Evolutionary conservation across 1,284 basidiomycete genomes (phyloP).

Genomic region (Coniferiporia sulphurascens): DNA sequence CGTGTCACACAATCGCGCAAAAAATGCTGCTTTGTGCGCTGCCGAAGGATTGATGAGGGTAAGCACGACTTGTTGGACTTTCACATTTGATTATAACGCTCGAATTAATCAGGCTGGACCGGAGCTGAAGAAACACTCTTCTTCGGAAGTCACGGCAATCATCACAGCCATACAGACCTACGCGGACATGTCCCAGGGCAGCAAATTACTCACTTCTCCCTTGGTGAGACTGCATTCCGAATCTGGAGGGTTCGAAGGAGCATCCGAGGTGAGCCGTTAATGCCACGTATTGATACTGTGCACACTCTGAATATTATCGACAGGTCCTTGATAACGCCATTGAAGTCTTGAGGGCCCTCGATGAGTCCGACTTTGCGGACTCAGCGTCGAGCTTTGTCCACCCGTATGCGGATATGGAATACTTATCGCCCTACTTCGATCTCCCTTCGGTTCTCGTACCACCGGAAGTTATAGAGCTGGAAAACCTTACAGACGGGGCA

Average conservation of each 20-base stretch:
- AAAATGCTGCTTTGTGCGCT: constrained; percentile 81
- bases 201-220: constrained; percentile 62
- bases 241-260: constrained; percentile 38
- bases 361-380: constrained; percentile 52
- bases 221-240: constrained; percentile 44
- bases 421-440: constrained; percentile 51
- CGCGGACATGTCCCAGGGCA: constrained; percentile 50
- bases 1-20: constrained; percentile 81
- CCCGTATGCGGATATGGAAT: constrained; percentile 54
- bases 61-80: constrained; percentile 24
- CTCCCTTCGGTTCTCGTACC: constrained; percentile 80
- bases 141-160: constrained; percentile 53
- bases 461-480: constrained; percentile 80
- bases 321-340: constrained; percentile 66
- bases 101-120: constrained; percentile 46
- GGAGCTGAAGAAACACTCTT: constrained; percentile 46
- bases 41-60: constrained; percentile 85
- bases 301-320: background rate
- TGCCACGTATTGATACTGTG: background rate
- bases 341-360: constrained; percentile 47
- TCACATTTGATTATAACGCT: constrained; percentile 10
- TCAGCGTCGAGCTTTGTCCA: constrained; percentile 56
- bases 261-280: constrained; percentile 48
- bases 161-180: constrained; percentile 62
- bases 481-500: constrained; percentile 58